phyloP scores from a whole-genome alignment of 192 early-diverging fungal genomes.

The Entomortierella parvispora region DNA sequence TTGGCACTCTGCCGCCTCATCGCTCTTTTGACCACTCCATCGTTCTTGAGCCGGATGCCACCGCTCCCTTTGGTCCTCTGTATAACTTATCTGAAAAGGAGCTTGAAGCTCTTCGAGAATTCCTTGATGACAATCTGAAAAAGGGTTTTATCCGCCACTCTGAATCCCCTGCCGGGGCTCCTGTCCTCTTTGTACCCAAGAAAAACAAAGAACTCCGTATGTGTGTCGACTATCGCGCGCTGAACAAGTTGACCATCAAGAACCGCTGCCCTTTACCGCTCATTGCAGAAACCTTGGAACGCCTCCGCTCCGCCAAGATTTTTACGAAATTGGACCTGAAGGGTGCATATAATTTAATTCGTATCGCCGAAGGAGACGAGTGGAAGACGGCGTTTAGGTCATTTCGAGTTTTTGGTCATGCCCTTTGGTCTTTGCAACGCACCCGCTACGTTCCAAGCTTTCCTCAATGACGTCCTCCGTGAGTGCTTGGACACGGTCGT shows the following conservation, averaged over 20 bases:
- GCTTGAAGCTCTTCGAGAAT: conserved; percentile 33
- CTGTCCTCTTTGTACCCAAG: conserved; percentile 24
- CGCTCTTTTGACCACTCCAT: conserved; percentile 26
- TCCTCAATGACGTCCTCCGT: conserved; percentile 53
- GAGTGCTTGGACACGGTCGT: conserved; percentile 26
- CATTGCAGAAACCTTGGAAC: conserved; percentile 60
- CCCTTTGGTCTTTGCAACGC: conserved; percentile 54
- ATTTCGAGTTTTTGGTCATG: conserved; percentile 52
- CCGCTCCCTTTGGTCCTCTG: conserved; percentile 10
- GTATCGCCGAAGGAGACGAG: conserved; percentile 43
- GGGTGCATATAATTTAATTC: conserved; percentile 56
- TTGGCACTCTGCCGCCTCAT: conserved; percentile 4
- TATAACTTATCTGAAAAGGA: conserved; percentile 36
- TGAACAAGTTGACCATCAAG: conserved; percentile 61
- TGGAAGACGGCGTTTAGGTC: conserved; percentile 50
- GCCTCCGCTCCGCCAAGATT: conserved; percentile 20
- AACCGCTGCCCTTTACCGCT: conserved; percentile 63
- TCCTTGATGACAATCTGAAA: conserved; percentile 20
- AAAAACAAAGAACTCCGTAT: conserved; percentile 22
- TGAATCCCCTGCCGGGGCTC: conserved; percentile 9
- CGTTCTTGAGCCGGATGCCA: not conserved
- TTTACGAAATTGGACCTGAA: conserved; percentile 61
- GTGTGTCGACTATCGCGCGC: conserved; percentile 53
- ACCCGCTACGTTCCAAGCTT: conserved; percentile 49
- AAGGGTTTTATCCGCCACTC: conserved; percentile 20